Evolutionary conservation across 148 eudicot species (phyloP), one percentile per base, ranked within the genome.

Genomic region (Amaranthus hypochondriacus): DNA sequence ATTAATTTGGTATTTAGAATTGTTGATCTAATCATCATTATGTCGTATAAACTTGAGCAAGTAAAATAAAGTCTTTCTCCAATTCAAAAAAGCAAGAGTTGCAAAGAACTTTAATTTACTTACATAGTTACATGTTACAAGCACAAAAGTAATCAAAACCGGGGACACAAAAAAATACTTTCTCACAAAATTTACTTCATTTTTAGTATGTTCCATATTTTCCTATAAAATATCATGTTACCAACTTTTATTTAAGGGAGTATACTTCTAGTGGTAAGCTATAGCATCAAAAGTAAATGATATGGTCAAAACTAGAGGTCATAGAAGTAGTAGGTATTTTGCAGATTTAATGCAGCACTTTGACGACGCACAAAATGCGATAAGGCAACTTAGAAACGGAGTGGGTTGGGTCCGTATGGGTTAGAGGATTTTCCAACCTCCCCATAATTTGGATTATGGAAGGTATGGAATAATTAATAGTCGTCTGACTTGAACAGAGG

Each of bases 401-500:
- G 55, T 48, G 54, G 51, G 55, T 47, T 44, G 56, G 74, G 3
- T n/a, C 48, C 14, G n/a, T 10, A 70, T 72, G 71, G 64, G 71
- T 9, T 12, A 66, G 55, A 7, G 49, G 75, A 68, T 56, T 58
- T 13, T 64, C 71, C 55, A 28, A 65, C 48, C 18, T 50, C 58
- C 3, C 72, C 68, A 66, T 66, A 48, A 77, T 50, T 50, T 65
- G 59, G 53, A 28, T 28, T 28, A 28, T 28, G 39, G 39, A 28
- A 62, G n/a, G 82, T 56, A 74, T 69, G 82, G 75, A 51, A 59
- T 66, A 15, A 58, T 57, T 57, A 50, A 72, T 28, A 58, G 62
- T 62, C 48, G 21, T 56, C 75, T 73, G 71, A 57, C 58, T 70
- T 70, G 51, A 71, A 51, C 75, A 57, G 78, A 76, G 77, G 62